A percentile compares a stretch with the other conserved stretches of the same genome.
Evolutionary conservation across 306 rosid species (phyloP).

Genomic region (Sicyos edulis): DNA sequence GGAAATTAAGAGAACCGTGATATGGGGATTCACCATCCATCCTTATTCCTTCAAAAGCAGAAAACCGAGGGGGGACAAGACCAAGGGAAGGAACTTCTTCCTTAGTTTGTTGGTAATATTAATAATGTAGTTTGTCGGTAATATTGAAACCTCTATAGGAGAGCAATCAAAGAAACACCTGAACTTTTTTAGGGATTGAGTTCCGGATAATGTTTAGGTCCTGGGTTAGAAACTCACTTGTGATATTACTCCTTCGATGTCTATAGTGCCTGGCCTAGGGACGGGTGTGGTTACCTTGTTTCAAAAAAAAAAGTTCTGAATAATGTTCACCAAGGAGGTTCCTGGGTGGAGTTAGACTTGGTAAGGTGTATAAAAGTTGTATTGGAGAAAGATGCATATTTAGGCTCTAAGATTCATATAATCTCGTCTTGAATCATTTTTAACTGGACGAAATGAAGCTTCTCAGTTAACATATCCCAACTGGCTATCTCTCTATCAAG

Average conservation of each 20-base stretch:
- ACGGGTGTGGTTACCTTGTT: too few relatives aligned
- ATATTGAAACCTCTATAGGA: not conserved
- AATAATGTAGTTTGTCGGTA: not conserved
- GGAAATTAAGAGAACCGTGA: not conserved
- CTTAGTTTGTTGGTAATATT: not conserved
- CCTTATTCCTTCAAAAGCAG: not conserved
- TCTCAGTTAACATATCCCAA: not conserved
- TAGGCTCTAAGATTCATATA: not conserved
- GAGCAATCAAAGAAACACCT: not conserved
- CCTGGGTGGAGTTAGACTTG: not conserved
- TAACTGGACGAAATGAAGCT: not conserved
- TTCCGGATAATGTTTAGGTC: too few relatives aligned
- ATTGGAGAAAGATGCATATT: not conserved
- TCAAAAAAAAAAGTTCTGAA: too few relatives aligned
- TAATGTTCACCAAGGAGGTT: not conserved
- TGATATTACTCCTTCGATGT: too few relatives aligned
- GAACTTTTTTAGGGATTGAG: not conserved
- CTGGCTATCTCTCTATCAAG: not conserved
- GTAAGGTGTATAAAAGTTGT: not conserved
- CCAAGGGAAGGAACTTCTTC: not conserved
- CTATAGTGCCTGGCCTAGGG: too few relatives aligned
- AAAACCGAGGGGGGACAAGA: not conserved
- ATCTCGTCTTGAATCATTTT: not conserved
- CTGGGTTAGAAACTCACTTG: too few relatives aligned
- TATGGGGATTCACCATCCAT: not conserved